Percentiles rank a stretch among this genome's conserved stretches.
phyloP scores from a whole-genome alignment of 805 yeast genomes.

The Ogataea glucozyma region DNA sequence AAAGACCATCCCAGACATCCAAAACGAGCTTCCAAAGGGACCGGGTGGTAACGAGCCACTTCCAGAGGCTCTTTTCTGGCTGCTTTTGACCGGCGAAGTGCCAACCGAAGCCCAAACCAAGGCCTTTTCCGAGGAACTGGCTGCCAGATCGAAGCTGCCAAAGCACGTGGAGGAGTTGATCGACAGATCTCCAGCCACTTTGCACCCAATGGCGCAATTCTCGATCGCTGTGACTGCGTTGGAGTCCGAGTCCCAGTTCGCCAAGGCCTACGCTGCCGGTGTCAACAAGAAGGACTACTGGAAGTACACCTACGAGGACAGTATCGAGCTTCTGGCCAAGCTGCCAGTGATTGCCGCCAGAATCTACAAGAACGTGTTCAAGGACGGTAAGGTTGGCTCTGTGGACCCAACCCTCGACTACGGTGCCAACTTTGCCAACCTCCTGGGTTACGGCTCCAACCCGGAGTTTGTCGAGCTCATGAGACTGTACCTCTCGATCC shows the following conservation, averaged over 20 bases:
- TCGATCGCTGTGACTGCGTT: constrained; percentile 80
- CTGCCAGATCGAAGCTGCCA: constrained; percentile 76
- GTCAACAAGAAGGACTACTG: constrained; percentile 82
- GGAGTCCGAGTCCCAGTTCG: constrained; percentile 79
- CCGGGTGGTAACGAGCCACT: constrained; percentile 63
- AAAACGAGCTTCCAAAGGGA: constrained; percentile 71
- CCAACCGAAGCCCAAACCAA: constrained; percentile 72
- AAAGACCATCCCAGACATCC: constrained; percentile 77
- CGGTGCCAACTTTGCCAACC: constrained; percentile 61
- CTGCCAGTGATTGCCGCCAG: constrained; percentile 79
- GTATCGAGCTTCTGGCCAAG: constrained; percentile 77
- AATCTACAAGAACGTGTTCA: constrained; percentile 82
- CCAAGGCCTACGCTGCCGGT: constrained; percentile 84
- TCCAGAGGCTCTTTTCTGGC: constrained; percentile 85
- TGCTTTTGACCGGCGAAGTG: constrained; percentile 77
- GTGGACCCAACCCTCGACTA: constrained; percentile 60
- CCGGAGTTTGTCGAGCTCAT: constrained; percentile 74
- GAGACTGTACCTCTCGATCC: constrained; percentile 80
- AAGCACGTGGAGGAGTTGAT: constrained; percentile 72
- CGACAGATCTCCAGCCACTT: constrained; percentile 70
- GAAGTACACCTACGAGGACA: constrained; percentile 81
- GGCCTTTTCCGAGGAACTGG: constrained; percentile 72
- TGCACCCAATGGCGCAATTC: constrained; percentile 91
- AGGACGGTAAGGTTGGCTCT: constrained; percentile 67
- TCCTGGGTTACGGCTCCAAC: constrained; percentile 59